Percentiles rank a stretch among this genome's conserved stretches.
Conservation (phyloP, 2,329 filamentous ascomycete species). For the Didymella sp. region DNA sequence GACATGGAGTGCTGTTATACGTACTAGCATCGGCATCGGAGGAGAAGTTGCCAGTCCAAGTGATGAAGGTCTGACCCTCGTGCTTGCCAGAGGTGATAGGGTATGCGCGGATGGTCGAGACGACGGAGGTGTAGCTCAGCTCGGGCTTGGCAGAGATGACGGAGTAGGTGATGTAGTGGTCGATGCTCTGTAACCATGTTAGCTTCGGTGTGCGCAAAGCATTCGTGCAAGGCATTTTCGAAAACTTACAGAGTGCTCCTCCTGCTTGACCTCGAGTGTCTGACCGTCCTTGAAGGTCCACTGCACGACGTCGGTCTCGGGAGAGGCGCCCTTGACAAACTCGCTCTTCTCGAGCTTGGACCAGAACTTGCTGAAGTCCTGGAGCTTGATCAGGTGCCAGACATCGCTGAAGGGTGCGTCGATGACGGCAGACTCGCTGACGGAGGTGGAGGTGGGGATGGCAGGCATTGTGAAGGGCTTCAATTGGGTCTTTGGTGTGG, state of each 20-base stretch:
- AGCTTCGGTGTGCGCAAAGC: background rate
- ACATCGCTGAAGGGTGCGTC: slow-evolving; percentile 69
- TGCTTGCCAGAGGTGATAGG: slow-evolving; percentile 70
- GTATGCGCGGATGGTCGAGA: slow-evolving; percentile 71
- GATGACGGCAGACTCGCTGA: slow-evolving; percentile 72
- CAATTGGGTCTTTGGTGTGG: slow-evolving; percentile 12
- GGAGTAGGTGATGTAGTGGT: slow-evolving; percentile 78
- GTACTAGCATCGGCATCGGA: slow-evolving; percentile 73
- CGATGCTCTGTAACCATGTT: slow-evolving; percentile 61
- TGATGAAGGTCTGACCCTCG: slow-evolving; percentile 70
- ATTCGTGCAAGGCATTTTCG: background rate
- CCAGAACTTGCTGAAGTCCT: slow-evolving; percentile 73
- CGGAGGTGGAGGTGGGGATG: slow-evolving; percentile 71
- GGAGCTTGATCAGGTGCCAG: slow-evolving; percentile 78
- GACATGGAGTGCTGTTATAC: slow-evolving; percentile 34
- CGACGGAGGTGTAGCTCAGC: slow-evolving; percentile 69
- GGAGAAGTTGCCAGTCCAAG: slow-evolving; percentile 74
- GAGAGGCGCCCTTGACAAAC: slow-evolving; percentile 66
- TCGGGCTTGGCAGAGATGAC: slow-evolving; percentile 71
- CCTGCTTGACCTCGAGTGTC: slow-evolving; percentile 74
- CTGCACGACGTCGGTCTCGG: slow-evolving; percentile 71
- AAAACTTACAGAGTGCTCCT: slow-evolving; percentile 71
- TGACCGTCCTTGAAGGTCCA: slow-evolving; percentile 76
- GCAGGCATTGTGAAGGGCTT: slow-evolving; percentile 15
- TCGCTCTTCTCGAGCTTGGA: slow-evolving; percentile 67